These are phyloP conservation scores for Wallacemonas sp. DNA, from an alignment of 208 protist species.

Conservation along the genomic window DNA sequence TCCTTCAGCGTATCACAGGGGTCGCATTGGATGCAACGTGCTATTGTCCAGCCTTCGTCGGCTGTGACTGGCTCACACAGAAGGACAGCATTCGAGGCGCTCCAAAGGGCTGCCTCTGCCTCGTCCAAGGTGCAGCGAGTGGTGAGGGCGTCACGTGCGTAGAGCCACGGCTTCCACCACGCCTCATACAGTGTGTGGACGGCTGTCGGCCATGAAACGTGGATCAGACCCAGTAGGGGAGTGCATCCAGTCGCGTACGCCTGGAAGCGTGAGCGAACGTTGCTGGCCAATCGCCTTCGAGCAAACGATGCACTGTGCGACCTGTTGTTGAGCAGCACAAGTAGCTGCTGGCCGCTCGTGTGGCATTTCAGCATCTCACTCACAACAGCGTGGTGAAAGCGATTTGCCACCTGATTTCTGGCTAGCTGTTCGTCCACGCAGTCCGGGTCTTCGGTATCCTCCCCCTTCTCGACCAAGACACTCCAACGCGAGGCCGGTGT, in stretches of 20 bases:
- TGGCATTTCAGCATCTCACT: not conserved
- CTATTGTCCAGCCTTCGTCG: not conserved
- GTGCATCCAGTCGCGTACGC: not conserved
- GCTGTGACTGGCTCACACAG: not conserved
- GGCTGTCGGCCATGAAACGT: not conserved
- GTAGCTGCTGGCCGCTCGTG: not conserved
- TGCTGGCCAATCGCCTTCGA: not conserved
- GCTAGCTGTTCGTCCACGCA: not conserved
- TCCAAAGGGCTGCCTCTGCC: not conserved
- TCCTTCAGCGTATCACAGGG: not conserved
- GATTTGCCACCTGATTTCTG: too few species aligned
- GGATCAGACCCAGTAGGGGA: not conserved
- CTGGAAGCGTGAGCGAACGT: not conserved
- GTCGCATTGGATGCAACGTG: not conserved
- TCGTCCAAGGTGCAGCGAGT: not conserved
- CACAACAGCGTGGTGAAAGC: not conserved
- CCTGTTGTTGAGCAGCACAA: not conserved
- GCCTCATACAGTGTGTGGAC: not conserved
- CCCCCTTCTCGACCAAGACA: not conserved
- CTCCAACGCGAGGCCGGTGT: not conserved
- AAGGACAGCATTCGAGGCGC: not conserved
- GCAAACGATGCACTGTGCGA: not conserved
- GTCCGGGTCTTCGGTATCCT: not conserved
- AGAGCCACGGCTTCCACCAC: constrained; percentile 4
- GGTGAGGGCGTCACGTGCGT: not conserved